Base-by-base conservation (phyloP, 2,329 filamentous ascomycete genomes). In the Pyrenophora tritici-repentis region DNA sequence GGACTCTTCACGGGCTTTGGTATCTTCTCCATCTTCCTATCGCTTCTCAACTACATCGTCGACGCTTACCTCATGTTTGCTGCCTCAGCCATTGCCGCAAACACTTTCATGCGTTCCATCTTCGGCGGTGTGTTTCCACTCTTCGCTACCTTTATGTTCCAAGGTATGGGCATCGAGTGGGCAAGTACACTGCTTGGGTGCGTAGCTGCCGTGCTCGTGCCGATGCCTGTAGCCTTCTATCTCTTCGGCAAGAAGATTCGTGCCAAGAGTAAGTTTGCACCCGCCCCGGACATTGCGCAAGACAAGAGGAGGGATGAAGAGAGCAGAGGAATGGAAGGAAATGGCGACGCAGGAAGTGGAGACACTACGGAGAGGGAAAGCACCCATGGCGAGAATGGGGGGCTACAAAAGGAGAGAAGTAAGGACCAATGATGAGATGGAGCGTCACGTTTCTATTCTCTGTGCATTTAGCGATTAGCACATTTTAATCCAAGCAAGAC, bases 51-150 rank as follows among this genome's bases (percentile, higher is more conserved):
- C 61, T 85, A 85, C 60, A 72, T 85, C 13, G 81, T 85, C 42
- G 82, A 85, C 57, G 78, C 81, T 0, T 85, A 84, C 56, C 74
- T 84, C 37, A 82, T 83, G 72, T 78, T 77, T 55, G 79, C 81
- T 12, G 79, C 80, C 9, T 79, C 78, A 1, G 80, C 80, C 13
- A 79, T 83, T 33, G 81, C 81, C 7, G 81, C 79, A 5, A 83
- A 83, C 55, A 83, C 81, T 0, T 80, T 83, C 62, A 73, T 81
- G 59, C 74, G 80, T 14, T 79, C 76, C 7, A 66, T 81, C 17
- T 77, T 76, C 32, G 81, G 79, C 16, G 79, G 78, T 18, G 73
- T 74, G 3, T 82, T 83, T 61, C 81, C 81, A 0, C 75, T 83
- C 0, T 83, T 83, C 60, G 78, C 80, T 0, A 78, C 75, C 0